Base-by-base conservation (phyloP, 805 yeast species). In the Kodamaea sagamina region DNA sequence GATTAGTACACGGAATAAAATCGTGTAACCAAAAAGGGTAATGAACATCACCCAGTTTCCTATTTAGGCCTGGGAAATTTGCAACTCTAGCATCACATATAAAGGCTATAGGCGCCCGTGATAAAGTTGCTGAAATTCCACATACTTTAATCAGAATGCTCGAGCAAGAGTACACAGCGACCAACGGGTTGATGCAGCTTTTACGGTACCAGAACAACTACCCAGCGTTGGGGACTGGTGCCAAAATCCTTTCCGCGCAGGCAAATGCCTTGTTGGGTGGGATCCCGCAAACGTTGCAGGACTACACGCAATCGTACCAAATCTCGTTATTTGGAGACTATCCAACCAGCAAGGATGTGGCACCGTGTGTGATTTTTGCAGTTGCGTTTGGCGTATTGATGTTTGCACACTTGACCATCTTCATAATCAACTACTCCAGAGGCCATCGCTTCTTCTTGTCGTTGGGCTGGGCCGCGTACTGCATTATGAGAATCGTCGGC, bases 271-370 rank as follows among this genome's bases (percentile, higher is more conserved):
- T 67, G 25, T 46, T 71, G n/a, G 74, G 74, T 2, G 48, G 49
- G 3, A 62, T 78, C 21, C 85, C 86, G 1, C 43, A 34, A 3
- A 54, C 50, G 3, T 58, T 80, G 41, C 46, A 65, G 4, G 56
- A 61, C 2, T 68, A 65, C 40, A 71, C 69, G 9, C 44, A 68
- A 29, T 61, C 55, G 4, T 47, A 57, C 24, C 83, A 79, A 54
- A 71, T 67, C 41, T 64, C 78, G 6, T 58, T 81, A 32, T 83
- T 82, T 63, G 90, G 90, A 7, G 78, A 78, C 6, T 85, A 82
- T 54, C 87, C 89, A 2, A 53, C 54, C 18, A 35, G 38, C 8
- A 45, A 53, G 10, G 92, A 85, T 59, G 57, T 70, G 9, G 87
- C 79, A 1, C 89, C 89, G 2, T 65, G 75, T 43, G 78, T 78